These are phyloP conservation scores for Neurospora sp. DNA, from an alignment of 495 filamentous ascomycete species.

Conservation along the genomic window DNA sequence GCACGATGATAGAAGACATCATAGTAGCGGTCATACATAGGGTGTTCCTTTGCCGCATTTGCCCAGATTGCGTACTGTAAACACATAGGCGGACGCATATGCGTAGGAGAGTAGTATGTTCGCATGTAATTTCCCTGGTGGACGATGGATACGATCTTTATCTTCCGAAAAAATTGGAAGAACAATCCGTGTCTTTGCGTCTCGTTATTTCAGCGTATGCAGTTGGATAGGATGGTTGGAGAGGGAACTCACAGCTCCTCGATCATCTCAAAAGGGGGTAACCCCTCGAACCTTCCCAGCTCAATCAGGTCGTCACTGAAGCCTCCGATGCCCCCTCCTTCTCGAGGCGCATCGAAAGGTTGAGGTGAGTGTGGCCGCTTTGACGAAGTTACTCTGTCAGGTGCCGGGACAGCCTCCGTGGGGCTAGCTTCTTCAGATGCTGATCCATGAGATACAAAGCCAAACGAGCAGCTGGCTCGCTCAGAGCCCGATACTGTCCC, in stretches of 20 bases:
- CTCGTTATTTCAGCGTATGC: neutral
- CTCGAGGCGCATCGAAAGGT: neutral
- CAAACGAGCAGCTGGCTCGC: neutral
- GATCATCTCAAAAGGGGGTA: constrained; percentile 36
- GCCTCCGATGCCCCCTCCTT: neutral
- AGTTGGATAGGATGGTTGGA: neutral
- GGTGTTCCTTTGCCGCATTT: constrained; percentile 25
- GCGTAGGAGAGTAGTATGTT: constrained; percentile 31
- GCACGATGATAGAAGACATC: constrained; percentile 37
- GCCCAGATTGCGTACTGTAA: constrained; percentile 43
- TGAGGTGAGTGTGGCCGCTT: constrained; percentile 1
- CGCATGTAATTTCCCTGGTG: constrained; percentile 30
- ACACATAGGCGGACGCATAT: constrained; percentile 38
- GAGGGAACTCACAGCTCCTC: constrained; percentile 35
- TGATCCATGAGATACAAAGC: neutral
- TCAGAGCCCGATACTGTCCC: neutral
- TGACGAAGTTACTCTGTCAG: neutral
- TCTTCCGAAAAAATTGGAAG: constrained; percentile 24
- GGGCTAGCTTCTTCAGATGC: neutral
- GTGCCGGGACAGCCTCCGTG: neutral
- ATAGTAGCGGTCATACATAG: constrained; percentile 29
- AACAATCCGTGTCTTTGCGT: constrained; percentile 11
- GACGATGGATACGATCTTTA: constrained; percentile 29
- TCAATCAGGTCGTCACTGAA: constrained; percentile 21
- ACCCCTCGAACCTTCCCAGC: constrained; percentile 32